Percentiles rank a stretch among this genome's conserved stretches.
phyloP scores from a whole-genome alignment of 306 rosid species.

The Corylus americana region DNA sequence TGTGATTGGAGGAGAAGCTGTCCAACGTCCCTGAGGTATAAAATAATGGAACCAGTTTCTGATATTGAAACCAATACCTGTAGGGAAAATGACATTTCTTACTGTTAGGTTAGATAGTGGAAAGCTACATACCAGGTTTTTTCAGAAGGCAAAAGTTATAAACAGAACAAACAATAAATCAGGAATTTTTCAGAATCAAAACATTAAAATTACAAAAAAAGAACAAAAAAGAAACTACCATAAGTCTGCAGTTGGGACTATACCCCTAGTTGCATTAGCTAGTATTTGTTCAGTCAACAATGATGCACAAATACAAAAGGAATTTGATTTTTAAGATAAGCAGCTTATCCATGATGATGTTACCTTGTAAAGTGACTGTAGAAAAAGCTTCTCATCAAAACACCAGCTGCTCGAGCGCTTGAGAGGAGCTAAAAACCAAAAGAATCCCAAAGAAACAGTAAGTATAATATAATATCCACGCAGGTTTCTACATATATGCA shows the following conservation, averaged over 20 bases:
- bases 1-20: conserved; percentile 66
- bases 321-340: conserved; percentile 10
- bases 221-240: neutral
- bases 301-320: neutral
- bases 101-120: conserved; percentile 14
- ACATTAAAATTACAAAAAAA: neutral
- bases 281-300: neutral
- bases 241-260: conserved; percentile 14
- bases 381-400: conserved; percentile 80
- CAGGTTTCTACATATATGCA: neutral
- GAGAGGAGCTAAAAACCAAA: conserved; percentile 50
- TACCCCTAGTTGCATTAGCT: neutral
- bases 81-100: conserved; percentile 6
- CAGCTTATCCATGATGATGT: conserved; percentile 20
- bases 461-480: conserved; percentile 30
- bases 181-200: neutral
- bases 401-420: conserved; percentile 66
- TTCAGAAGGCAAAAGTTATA: neutral
- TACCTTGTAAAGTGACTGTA: conserved; percentile 92
- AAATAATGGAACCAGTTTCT: conserved; percentile 69
- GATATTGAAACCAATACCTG: conserved; percentile 80
- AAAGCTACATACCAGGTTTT: conserved; percentile 1
- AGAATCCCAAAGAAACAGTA: conserved; percentile 19
- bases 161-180: neutral
- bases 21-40: conserved; percentile 78